These are phyloP conservation scores for Calonectria henricotiae DNA, from an alignment of 2,329 filamentous ascomycete species.

Conservation along the genomic window DNA sequence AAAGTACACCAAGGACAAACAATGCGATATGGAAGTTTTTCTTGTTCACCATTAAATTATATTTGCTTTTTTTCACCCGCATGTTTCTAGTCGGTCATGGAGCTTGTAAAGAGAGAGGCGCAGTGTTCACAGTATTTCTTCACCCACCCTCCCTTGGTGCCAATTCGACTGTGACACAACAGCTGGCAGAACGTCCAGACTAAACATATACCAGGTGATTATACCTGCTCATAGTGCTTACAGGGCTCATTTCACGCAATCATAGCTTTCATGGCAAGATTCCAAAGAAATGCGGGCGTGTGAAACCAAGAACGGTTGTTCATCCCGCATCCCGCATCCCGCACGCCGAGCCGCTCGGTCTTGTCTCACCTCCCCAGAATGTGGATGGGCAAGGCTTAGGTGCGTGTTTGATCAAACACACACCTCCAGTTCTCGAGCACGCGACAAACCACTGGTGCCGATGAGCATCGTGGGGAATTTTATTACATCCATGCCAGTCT, in stretches of 20 bases:
- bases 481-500: conserved; percentile 31
- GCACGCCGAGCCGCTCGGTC: conserved; percentile 37
- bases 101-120: no score
- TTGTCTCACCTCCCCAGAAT: conserved; percentile 37
- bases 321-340: conserved; percentile 43
- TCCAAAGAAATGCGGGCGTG: conserved; percentile 20
- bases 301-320: conserved; percentile 18
- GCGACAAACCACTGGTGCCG: conserved; percentile 41
- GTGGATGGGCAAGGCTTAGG: conserved; percentile 6
- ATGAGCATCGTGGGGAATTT: conserved; percentile 32
- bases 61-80: no score
- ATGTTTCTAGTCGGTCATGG: no score
- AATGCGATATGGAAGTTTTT: no score
- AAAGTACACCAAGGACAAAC: no score
- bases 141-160: no score
- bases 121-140: no score
- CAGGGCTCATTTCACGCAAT: conserved; percentile 5
- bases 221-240: neutral
- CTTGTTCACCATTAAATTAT: no score
- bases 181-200: conserved; percentile 1
- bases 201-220: neutral
- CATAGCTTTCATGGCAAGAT: neutral
- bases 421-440: conserved; percentile 33
- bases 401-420: conserved; percentile 25
- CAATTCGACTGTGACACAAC: neutral